Evolutionary conservation across 306 rosid species (phyloP).

Genomic region (Prunus mongolica): DNA sequence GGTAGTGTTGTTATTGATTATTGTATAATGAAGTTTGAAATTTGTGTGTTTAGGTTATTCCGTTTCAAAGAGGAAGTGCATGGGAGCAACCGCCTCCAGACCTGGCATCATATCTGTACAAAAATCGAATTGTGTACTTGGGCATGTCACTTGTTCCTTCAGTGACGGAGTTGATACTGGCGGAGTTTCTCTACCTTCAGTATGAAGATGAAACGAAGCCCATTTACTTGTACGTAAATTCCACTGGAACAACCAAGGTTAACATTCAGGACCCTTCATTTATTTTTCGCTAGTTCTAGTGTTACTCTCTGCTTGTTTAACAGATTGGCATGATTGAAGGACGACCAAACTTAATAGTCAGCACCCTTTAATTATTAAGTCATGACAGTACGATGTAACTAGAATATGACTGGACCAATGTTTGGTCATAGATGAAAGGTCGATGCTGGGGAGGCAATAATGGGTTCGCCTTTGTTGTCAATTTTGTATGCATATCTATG

Average conservation of each 20-base stretch:
- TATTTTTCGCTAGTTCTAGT: background rate
- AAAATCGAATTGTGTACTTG: slow-evolving; percentile 84
- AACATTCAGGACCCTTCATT: background rate
- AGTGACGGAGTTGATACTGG: slow-evolving; percentile 88
- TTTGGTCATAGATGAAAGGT: background rate
- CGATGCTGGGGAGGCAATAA: background rate
- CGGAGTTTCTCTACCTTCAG: slow-evolving; percentile 91
- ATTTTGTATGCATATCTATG: background rate
- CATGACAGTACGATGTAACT: background rate
- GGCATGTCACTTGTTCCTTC: slow-evolving; percentile 96
- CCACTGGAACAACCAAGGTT: slow-evolving; percentile 97
- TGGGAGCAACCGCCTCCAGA: slow-evolving; percentile 98
- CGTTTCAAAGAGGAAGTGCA: slow-evolving; percentile 79
- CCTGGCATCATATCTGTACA: slow-evolving; percentile 85
- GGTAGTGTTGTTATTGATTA: no score
- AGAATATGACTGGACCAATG: background rate
- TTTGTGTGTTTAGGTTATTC: slow-evolving; percentile 64
- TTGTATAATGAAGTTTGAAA: background rate
- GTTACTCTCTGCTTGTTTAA: background rate
- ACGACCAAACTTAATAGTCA: background rate
- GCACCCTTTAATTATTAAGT: background rate
- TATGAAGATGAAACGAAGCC: slow-evolving; percentile 76
- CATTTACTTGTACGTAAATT: slow-evolving; percentile 82
- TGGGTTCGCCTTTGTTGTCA: background rate
- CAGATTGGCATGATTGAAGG: background rate